Evolutionary conservation across 768 basidiomycete species (phyloP).

Genomic region (Boletus rex-veris): DNA sequence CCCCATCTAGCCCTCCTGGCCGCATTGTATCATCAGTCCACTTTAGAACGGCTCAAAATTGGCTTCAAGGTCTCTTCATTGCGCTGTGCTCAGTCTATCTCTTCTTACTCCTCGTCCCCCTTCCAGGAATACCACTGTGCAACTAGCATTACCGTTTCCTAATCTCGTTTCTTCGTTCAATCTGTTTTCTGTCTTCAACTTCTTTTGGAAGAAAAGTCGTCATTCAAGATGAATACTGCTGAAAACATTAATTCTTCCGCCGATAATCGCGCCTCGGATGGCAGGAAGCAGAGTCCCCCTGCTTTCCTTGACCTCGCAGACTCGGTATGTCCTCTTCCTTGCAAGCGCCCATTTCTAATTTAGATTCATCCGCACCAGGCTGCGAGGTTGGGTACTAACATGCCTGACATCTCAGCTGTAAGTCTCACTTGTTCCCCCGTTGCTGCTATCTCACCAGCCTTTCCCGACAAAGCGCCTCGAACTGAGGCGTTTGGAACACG

Average conservation of each 20-base stretch:
- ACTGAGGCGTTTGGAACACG: constrained; percentile 81
- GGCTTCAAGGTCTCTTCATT: constrained; percentile 56
- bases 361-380: constrained; percentile 42
- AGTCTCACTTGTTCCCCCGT: constrained; percentile 31
- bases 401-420: constrained; percentile 83
- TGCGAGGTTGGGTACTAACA: constrained; percentile 80
- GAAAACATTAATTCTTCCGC: constrained; percentile 70
- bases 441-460: constrained; percentile 3
- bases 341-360: constrained; percentile 6
- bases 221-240: constrained; percentile 63
- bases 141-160: constrained; percentile 56
- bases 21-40: constrained; percentile 80
- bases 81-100: constrained; percentile 12
- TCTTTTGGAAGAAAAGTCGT: constrained; percentile 50
- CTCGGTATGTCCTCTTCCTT: constrained; percentile 57
- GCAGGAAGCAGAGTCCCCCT: constrained; percentile 82
- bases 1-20: constrained; percentile 41
- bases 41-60: constrained; percentile 74
- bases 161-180: constrained; percentile 46
- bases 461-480: constrained; percentile 65
- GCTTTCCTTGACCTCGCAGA: constrained; percentile 93
- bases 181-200: constrained; percentile 52
- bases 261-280: constrained; percentile 69
- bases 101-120: constrained; percentile 20
- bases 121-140: constrained; percentile 61